Evolutionary conservation across 345 rosid genomes (phyloP), one percentile per base, ranked within the genome.

Genomic region (Acer negundo): DNA sequence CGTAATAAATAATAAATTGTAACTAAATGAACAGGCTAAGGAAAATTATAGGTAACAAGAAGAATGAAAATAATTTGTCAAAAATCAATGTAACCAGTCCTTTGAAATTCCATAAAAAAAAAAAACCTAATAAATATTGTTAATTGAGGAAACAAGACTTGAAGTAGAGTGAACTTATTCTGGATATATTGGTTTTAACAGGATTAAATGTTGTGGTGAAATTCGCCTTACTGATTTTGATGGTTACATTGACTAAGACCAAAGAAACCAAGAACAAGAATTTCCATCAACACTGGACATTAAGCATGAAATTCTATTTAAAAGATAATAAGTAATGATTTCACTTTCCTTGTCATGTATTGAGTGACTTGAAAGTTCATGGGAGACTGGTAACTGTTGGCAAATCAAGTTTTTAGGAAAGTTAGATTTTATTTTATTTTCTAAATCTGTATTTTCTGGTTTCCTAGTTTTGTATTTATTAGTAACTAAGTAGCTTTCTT

Each of bases 231-330:
- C 59, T 23, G 56, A 69, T 23, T 5, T 26, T 12, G 49, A 69
- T 3, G 24, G 73, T 69, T 47, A 69, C 59, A 23, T 7, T 46
- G 40, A 47, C 59, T 47, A 69, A 47, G 56, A 24, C 15, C 67
- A 71, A 26, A 28, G 47, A 64, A 24, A 73, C 38, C 38, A 3
- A 63, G 49, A 9, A 70, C 12, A 78, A 46, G 62, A 64, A 16
- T 62, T 38, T 13, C 20, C 55, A 24, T 55, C 7, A 17, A n/a
- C 35, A 22, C 22, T n/a, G 19, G 12, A 24, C 35, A 76, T 31
- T 28, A 67, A 40, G 67, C 46, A 58, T 10, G 12, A 67, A 67
- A 53, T 12, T 31, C 20, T 12, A 38, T 22, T 19, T 66, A 40
- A 11, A 66, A 17, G 24, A 19, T n/a, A 67, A 67, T 38, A 38